Conservation (phyloP, 768 basidiomycete genomes). For the Kwoniella shandongensis region DNA sequence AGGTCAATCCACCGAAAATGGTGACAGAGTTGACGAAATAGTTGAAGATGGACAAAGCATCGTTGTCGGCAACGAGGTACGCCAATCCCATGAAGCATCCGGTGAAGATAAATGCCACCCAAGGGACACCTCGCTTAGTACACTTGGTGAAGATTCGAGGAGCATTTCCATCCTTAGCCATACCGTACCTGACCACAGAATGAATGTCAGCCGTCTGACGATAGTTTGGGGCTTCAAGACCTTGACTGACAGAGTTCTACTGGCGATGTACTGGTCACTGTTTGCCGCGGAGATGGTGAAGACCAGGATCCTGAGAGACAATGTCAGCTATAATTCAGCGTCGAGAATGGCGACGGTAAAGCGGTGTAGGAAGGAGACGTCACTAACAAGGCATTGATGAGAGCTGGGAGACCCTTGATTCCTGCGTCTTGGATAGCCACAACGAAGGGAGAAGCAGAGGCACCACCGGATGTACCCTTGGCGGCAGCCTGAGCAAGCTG, state of each 20-base stretch:
- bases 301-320: constrained; percentile 43
- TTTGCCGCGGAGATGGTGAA: constrained; percentile 49
- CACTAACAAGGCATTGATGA: constrained; percentile 58
- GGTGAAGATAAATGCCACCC: constrained; percentile 38
- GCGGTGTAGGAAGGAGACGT: constrained; percentile 74
- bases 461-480: constrained; percentile 45
- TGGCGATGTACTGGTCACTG: constrained; percentile 49
- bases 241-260: constrained; percentile 7
- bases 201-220: constrained; percentile 28
- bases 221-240: constrained; percentile 30
- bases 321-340: constrained; percentile 56
- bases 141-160: constrained; percentile 59
- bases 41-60: constrained; percentile 40
- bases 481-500: constrained; percentile 27
- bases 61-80: constrained; percentile 69
- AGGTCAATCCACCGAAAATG: constrained; percentile 38
- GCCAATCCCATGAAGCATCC: constrained; percentile 58
- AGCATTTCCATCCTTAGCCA: constrained; percentile 54
- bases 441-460: constrained; percentile 78
- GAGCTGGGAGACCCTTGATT: constrained; percentile 58
- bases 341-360: constrained; percentile 26
- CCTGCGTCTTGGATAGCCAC: constrained; percentile 72
- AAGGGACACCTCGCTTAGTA: constrained; percentile 61
- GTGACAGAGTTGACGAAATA: constrained; percentile 39
- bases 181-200: constrained; percentile 42